Evolutionary conservation across 2,329 filamentous ascomycete genomes (phyloP), one percentile per base, ranked within the genome.

Genomic region (Diaporthe ampelina): DNA sequence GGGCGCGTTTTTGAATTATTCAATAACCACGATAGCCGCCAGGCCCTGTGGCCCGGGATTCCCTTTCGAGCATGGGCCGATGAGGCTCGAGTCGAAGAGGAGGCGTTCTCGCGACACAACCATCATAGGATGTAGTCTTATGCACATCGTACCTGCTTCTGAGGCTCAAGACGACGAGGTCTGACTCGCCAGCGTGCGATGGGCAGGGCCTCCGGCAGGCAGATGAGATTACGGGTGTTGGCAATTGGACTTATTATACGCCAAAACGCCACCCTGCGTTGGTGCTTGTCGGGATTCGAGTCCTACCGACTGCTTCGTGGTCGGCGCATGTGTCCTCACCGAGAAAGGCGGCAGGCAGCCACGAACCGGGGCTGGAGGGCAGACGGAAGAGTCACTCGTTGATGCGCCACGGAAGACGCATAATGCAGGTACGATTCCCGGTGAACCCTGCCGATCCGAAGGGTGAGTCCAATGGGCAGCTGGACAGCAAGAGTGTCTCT

Each of bases 361-460:
- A 70, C 73, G 67, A 43, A 29, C 35, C 15, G 24, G 24, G 63
- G 11, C 6, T 43, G 17, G 24, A 63, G 43, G 59, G n/a, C 40
- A 65, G 40, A 43, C 5, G n/a, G 21, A 57, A 43, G 50, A 48
- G 72, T 74, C 74, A 76, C 43, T 70, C 67, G 76, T n/a, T 35
- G 45, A 10, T 54, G 61, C 61, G 65, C 69, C 76, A 76, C 65
- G 17, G 54, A 58, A 52, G 68, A 70, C 72, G 74, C 76, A 71
- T 67, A 54, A 76, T 76, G 76, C 76, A 76, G 72, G 74, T 74
- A 76, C 75, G 50, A 73, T 45, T 50, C 17, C 61, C 58, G 50
- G 19, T n/a, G 68, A 56, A 57, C 35, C 61, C 37, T 56, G 61
- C 61, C 68, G 73, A 73, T 75, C 70, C 19, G 54, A 29, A 17